Conservation (phyloP, 1,284 basidiomycete species). For the Trichosporon coremiiforme region DNA sequence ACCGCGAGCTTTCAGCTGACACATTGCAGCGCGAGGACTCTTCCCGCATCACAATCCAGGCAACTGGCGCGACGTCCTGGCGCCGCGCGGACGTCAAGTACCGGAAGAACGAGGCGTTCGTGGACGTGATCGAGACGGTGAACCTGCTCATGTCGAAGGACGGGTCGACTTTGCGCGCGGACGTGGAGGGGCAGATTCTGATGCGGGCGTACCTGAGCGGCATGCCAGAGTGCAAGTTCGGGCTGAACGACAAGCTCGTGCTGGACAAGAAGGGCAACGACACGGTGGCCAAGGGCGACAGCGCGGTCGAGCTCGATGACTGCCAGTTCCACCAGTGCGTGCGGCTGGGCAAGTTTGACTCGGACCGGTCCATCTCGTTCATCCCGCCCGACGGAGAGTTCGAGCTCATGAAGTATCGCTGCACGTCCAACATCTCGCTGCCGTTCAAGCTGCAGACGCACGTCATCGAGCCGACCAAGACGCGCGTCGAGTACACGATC, state of each 20-base stretch:
- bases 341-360: conserved; percentile 88
- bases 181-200: conserved; percentile 95
- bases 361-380: conserved; percentile 89
- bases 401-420: conserved; percentile 98
- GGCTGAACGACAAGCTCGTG: conserved; percentile 95
- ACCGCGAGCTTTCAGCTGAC: conserved; percentile 19
- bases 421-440: conserved; percentile 92
- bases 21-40: conserved; percentile 80
- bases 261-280: conserved; percentile 77
- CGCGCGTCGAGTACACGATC: conserved; percentile 87
- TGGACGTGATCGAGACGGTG: conserved; percentile 95
- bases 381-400: conserved; percentile 99
- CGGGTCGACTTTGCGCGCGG: conserved; percentile 89
- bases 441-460: conserved; percentile 88
- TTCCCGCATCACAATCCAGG: conserved; percentile 93
- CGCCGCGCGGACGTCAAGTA: conserved; percentile 91
- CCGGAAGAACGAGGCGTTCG: conserved; percentile 97
- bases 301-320: conserved; percentile 93
- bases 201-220: conserved; percentile 98
- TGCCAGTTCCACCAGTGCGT: conserved; percentile 99
- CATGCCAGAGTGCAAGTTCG: conserved; percentile 96
- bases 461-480: conserved; percentile 88
- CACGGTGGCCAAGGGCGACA: conserved; percentile 62
- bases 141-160: conserved; percentile 96
- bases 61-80: conserved; percentile 93